A percentile compares a stretch with the other conserved stretches of the same genome.
Conservation (phyloP, 495 filamentous ascomycete genomes). For the Trichoderma erinaceum region DNA sequence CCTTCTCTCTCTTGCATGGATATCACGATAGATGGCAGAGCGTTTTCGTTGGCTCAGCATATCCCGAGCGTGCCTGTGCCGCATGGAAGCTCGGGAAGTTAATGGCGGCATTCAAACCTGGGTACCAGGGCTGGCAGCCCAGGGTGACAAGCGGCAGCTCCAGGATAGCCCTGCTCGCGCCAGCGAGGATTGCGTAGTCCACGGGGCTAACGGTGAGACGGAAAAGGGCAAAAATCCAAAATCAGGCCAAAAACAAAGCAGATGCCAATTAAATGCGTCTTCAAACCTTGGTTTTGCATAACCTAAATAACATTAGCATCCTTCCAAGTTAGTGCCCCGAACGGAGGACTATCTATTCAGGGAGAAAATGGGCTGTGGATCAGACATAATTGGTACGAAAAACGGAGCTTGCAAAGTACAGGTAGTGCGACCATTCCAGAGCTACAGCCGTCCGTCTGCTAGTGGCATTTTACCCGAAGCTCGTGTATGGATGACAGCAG, state of each 20-base stretch:
- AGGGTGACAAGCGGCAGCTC: constrained; percentile 8
- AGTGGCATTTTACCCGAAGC: no score
- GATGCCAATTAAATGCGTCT: not conserved
- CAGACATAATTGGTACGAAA: not conserved
- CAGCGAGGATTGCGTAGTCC: constrained; percentile 9
- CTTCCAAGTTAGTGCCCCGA: not conserved
- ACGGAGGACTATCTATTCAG: not conserved
- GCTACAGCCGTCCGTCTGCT: no score
- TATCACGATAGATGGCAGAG: not conserved
- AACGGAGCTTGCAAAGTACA: not conserved
- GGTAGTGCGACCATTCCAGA: no score
- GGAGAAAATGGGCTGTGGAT: not conserved
- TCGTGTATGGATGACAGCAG: no score
- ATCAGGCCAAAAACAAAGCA: not conserved
- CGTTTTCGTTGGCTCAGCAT: not conserved
- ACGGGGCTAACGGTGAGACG: not conserved
- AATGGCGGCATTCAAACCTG: not conserved
- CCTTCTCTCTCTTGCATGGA: no score
- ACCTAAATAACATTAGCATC: not conserved
- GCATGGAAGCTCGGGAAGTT: constrained; percentile 10
- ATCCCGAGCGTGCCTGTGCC: not conserved
- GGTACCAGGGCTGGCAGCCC: not conserved
- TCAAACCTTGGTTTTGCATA: not conserved
- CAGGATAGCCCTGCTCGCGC: not conserved
- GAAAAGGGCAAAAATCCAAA: not conserved